Conservation (phyloP, 2,329 filamentous ascomycete genomes). For the Grosmannia huntii region DNA sequence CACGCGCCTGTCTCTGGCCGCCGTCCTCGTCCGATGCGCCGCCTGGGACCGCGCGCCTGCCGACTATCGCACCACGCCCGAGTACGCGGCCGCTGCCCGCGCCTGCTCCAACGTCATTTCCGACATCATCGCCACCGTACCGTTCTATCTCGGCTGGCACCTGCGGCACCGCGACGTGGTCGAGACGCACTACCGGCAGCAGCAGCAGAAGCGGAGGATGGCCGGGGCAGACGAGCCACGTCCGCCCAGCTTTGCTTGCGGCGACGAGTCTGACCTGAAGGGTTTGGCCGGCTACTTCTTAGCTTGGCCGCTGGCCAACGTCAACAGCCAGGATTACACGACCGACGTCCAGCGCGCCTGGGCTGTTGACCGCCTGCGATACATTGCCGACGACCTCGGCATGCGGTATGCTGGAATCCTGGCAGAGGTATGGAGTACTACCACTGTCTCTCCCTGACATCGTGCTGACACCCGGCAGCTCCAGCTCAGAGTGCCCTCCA, state of each 20-base stretch:
- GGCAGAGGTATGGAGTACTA: slow-evolving; percentile 29
- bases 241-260: slow-evolving; percentile 33
- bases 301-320: slow-evolving; percentile 43
- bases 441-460: background rate
- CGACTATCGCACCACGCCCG: slow-evolving; percentile 49
- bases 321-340: slow-evolving; percentile 43
- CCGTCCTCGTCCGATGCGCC: slow-evolving; percentile 43
- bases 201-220: background rate
- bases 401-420: slow-evolving; percentile 45
- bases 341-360: slow-evolving; percentile 46
- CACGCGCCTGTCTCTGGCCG: slow-evolving; percentile 40
- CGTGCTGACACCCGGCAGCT: slow-evolving; percentile 24
- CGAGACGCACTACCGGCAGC: background rate
- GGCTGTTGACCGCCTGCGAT: slow-evolving; percentile 38
- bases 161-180: slow-evolving; percentile 24
- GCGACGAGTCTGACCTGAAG: slow-evolving; percentile 36
- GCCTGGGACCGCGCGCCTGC: slow-evolving; percentile 48
- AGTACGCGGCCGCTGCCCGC: slow-evolving; percentile 43
- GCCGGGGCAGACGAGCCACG: background rate
- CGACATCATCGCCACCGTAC: slow-evolving; percentile 48
- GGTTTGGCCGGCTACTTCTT: slow-evolving; percentile 45
- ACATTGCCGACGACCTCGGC: slow-evolving; percentile 42
- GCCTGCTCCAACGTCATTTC: slow-evolving; percentile 39
- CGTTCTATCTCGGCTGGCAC: slow-evolving; percentile 49
- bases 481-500: slow-evolving; percentile 46